Evolutionary conservation across 768 basidiomycete species (phyloP).

Genomic region (Boletales sp.): DNA sequence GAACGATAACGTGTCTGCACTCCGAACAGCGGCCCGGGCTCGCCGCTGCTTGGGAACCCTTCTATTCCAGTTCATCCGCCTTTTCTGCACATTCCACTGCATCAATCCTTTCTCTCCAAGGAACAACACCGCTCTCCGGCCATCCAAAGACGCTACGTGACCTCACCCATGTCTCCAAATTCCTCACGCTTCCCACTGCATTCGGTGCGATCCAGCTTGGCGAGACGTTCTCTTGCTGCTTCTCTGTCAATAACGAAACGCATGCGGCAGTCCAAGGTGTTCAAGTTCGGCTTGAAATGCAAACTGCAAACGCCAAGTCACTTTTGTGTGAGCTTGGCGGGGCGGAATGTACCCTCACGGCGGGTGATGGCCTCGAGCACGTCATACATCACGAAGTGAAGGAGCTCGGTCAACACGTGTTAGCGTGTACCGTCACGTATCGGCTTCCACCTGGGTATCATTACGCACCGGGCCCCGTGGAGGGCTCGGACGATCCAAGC

Average conservation of each 20-base stretch:
- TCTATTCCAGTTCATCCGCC: constrained; percentile 78
- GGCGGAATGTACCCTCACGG: constrained; percentile 41
- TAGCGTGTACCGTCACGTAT: constrained; percentile 83
- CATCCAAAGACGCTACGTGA: constrained; percentile 85
- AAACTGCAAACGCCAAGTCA: constrained; percentile 68
- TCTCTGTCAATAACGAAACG: constrained; percentile 81
- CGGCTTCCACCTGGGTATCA: constrained; percentile 60
- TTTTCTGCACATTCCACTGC: constrained; percentile 80
- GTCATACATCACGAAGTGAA: constrained; percentile 88
- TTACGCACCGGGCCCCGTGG: constrained; percentile 44
- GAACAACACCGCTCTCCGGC: constrained; percentile 60
- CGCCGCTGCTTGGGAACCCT: constrained; percentile 79
- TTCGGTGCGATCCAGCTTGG: constrained; percentile 89
- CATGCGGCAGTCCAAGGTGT: constrained; percentile 60
- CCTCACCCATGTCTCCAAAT: constrained; percentile 71
- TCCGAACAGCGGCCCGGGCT: constrained; percentile 62
- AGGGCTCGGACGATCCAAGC: constrained; percentile 50
- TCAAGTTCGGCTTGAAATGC: constrained; percentile 76
- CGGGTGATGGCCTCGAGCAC: constrained; percentile 61
- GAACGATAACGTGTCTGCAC: not conserved
- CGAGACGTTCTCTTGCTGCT: constrained; percentile 79
- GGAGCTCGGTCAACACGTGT: constrained; percentile 87
- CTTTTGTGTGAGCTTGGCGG: constrained; percentile 64
- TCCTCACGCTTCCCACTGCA: constrained; percentile 76
- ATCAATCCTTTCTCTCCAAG: constrained; percentile 75